These are phyloP conservation scores for Botryotinia narcissicola DNA, from an alignment of 2,329 filamentous ascomycete genomes.

Conservation along the genomic window DNA sequence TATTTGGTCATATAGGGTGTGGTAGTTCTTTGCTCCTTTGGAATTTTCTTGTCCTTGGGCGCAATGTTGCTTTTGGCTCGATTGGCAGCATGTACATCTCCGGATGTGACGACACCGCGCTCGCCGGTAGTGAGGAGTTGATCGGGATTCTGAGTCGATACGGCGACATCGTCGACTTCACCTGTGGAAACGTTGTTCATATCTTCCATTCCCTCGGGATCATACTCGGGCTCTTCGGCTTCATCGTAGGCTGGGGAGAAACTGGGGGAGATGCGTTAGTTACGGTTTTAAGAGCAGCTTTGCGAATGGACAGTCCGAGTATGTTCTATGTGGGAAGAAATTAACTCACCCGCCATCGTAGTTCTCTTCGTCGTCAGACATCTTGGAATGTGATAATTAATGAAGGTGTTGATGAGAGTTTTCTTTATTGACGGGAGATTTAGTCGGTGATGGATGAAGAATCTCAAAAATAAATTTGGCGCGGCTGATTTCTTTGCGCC, in stretches of 20 bases:
- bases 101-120: slow-evolving; percentile 52
- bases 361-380: slow-evolving; percentile 65
- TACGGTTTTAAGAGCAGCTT: background rate
- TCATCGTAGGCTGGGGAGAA: slow-evolving; percentile 51
- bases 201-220: slow-evolving; percentile 50
- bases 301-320: background rate
- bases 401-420: background rate
- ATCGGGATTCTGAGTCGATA: slow-evolving; percentile 58
- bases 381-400: slow-evolving; percentile 38
- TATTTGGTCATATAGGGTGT: slow-evolving; percentile 99
- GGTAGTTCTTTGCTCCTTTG: slow-evolving; percentile 81
- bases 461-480: slow-evolving; percentile 30
- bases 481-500: slow-evolving; percentile 17
- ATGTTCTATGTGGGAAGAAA: background rate
- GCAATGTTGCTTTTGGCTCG: slow-evolving; percentile 54
- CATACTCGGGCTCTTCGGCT: slow-evolving; percentile 54
- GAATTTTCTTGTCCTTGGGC: slow-evolving; percentile 80
- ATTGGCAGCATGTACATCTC: slow-evolving; percentile 60
- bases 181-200: slow-evolving; percentile 48
- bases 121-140: slow-evolving; percentile 38
- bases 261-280: background rate
- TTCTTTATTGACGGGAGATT: slow-evolving; percentile 15
- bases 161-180: slow-evolving; percentile 51
- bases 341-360: slow-evolving; percentile 24
- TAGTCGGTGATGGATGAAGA: slow-evolving; percentile 17